Evolutionary conservation across 164 flowering plant species (phyloP), one percentile per base, ranked within the genome.

Genomic region (Piper longum): DNA sequence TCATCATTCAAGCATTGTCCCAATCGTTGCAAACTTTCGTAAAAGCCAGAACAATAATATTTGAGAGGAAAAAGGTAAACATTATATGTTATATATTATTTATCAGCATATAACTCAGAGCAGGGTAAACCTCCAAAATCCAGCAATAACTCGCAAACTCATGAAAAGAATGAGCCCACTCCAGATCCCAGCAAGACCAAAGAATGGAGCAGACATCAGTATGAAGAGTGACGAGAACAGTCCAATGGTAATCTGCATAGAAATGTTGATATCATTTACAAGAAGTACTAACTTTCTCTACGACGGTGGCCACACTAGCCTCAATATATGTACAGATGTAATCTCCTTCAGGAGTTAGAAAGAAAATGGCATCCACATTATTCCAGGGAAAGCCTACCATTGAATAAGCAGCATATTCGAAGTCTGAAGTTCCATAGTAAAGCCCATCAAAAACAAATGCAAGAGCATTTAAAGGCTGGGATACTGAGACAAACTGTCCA

Each of bases 391-490:
- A 55, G 13, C 52, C 8, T 82, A 93, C 99, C 97, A 85, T 90
- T 42, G 99, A 90, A 76, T 84, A 87, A 57, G 99, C 91, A 62
- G 99, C 97, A 83, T 77, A 90, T 67, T 75, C 82, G 67, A 85
- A 93, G 77, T 93, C 99, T 52, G 99, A 91, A 73, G 85, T 93
- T 48, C 99, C 99, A 73, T 93, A 93, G 64, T 93, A 93, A 40
- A 93, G 86, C 60, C 99, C 99, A 74, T 93, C 99, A 74, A 90
- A 59, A 69, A 93, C 95, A 79, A 93, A 93, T 19, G 99, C 99
- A 61, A 93, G 64, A 44, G 99, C 99, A 78, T 90, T 93, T 66
- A 93, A 66, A 62, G 97, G 97, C 70, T 93, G 99, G 65, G 96
- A 82, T 68, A 87, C 97, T 70, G 93, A 96, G 74, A 93, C 99